Percentiles rank a stretch among this genome's conserved stretches.
Evolutionary conservation across 129 eudicot species (phyloP).

Genomic region (Pseudognaphalium luteoalbum): DNA sequence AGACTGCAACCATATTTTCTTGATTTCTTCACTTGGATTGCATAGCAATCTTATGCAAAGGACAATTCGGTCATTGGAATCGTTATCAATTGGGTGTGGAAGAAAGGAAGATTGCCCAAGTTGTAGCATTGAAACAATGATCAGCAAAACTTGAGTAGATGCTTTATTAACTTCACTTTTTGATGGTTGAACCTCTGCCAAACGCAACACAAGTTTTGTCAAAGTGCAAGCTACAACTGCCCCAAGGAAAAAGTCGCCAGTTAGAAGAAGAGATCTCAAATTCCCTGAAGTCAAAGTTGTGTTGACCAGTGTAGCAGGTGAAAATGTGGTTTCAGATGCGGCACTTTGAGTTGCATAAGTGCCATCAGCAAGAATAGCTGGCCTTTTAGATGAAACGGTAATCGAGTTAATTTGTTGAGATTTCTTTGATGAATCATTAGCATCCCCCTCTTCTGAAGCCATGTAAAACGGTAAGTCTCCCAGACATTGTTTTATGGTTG

Average conservation of each 20-base stretch:
- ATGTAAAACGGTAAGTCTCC: constrained; percentile 89
- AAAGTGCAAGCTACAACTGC: constrained; percentile 93
- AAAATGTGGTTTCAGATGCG: constrained; percentile 84
- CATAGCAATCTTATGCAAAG: constrained; percentile 77
- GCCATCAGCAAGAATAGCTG: constrained; percentile 93
- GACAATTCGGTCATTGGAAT: constrained; percentile 76
- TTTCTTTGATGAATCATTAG: constrained; percentile 64
- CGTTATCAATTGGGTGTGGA: constrained; percentile 95
- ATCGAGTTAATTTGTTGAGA: constrained; percentile 71
- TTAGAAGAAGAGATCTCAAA: constrained; percentile 84
- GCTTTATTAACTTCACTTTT: constrained; percentile 78
- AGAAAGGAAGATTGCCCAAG: constrained; percentile 91
- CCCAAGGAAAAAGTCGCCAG: constrained; percentile 96
- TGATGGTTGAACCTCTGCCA: constrained; percentile 87
- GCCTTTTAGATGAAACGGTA: constrained; percentile 85
- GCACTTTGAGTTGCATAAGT: constrained; percentile 98
- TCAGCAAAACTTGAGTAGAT: constrained; percentile 54
- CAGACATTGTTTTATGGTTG: constrained; percentile 89
- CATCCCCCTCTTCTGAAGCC: constrained; percentile 69
- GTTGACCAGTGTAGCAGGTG: constrained; percentile 81
- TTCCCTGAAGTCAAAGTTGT: constrained; percentile 73
- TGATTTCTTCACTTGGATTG: constrained; percentile 62
- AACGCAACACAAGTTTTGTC: constrained; percentile 81
- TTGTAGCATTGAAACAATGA: constrained; percentile 81
- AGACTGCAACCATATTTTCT: constrained; percentile 89